These are phyloP conservation scores for Globisporangium polare DNA, from an alignment of 352 stramenopile genomes.

Conservation along the genomic window DNA sequence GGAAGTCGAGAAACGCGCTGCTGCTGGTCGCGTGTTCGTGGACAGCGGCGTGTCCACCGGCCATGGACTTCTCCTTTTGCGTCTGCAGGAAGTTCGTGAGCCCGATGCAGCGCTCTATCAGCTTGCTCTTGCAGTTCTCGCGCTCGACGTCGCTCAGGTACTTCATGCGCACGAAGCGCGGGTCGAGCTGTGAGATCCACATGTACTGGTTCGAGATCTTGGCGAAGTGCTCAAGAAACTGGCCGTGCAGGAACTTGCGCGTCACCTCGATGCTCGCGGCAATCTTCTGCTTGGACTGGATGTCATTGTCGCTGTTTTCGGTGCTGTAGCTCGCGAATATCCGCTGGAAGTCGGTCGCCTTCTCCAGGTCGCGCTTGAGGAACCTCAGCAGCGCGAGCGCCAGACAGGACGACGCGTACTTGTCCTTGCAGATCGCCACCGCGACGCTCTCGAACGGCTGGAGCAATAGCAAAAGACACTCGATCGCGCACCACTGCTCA, in stretches of 20 bases:
- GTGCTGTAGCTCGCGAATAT: slow-evolving; percentile 26
- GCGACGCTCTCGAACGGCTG: slow-evolving; percentile 48
- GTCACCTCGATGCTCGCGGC: slow-evolving; percentile 27
- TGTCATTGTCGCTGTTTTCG: neutral
- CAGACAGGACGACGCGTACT: slow-evolving; percentile 35
- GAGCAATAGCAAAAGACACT: slow-evolving; percentile 36
- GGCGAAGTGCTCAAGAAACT: slow-evolving; percentile 35
- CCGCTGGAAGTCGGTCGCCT: slow-evolving; percentile 40
- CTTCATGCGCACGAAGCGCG: slow-evolving; percentile 46
- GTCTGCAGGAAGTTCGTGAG: slow-evolving; percentile 39
- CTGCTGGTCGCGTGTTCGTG: slow-evolving; percentile 23
- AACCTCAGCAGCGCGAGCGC: slow-evolving; percentile 40
- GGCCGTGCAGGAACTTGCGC: slow-evolving; percentile 31
- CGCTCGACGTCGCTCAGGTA: slow-evolving; percentile 41
- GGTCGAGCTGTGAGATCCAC: slow-evolving; percentile 49
- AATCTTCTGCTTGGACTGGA: slow-evolving; percentile 25
- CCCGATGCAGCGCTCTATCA: slow-evolving; percentile 37
- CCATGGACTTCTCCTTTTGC: slow-evolving; percentile 25
- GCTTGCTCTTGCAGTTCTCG: slow-evolving; percentile 30
- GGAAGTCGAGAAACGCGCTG: slow-evolving; percentile 35
- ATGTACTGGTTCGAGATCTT: slow-evolving; percentile 34
- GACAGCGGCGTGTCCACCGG: neutral
- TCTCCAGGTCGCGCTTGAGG: slow-evolving; percentile 42
- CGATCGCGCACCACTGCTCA: slow-evolving; percentile 37
- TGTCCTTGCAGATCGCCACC: slow-evolving; percentile 36